Conservation (phyloP, 2,329 filamentous ascomycete genomes). For the Claviceps digitariae region DNA sequence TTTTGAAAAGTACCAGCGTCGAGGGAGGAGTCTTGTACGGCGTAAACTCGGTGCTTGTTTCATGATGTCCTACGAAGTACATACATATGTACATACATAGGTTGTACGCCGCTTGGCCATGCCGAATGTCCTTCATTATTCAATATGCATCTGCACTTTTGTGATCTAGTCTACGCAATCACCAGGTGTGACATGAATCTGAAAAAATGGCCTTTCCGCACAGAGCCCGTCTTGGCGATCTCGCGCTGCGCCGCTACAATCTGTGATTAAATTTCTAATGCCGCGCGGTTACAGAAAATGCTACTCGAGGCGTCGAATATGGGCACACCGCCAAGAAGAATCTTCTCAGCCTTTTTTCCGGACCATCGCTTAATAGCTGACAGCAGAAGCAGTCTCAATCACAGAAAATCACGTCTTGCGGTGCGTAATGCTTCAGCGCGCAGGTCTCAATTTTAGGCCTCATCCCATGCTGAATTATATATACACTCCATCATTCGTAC, state of each 20-base stretch:
- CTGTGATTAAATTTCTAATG: background rate
- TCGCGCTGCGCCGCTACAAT: too few species aligned
- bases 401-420: background rate
- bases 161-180: background rate
- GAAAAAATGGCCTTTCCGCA: background rate
- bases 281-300: background rate
- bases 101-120: background rate
- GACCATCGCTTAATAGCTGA: background rate
- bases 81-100: background rate
- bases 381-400: background rate
- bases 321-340: background rate
- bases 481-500: constrained; percentile 20
- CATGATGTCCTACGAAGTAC: too few species aligned
- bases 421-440: background rate
- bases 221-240: background rate
- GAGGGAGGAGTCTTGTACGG: background rate
- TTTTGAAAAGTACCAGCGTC: background rate
- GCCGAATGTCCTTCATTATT: background rate
- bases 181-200: background rate
- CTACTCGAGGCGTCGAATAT: background rate
- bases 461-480: constrained; percentile 11
- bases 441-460: background rate
- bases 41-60: background rate
- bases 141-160: background rate
- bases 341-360: background rate